phyloP scores from a whole-genome alignment of 179 eudicot species.

The Nepenthes alata region DNA sequence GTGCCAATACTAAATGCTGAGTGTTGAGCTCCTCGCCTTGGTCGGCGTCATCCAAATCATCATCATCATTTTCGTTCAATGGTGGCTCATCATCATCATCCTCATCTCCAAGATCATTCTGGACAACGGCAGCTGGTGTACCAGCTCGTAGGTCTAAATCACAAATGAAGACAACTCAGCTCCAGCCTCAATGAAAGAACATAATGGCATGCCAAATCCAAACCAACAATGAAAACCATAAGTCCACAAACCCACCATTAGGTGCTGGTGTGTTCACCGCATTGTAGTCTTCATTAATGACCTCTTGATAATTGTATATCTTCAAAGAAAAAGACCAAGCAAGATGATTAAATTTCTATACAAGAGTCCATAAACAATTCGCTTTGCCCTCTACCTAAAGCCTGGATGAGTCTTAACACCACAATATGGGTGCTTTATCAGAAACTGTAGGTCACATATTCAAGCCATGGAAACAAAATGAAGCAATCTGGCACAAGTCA shows the following conservation, averaged over 20 bases:
- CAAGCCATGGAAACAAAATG: no score
- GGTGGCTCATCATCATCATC: slow-evolving; percentile 78
- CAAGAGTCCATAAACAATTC: no score
- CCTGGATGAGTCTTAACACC: no score
- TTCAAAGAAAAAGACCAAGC: slow-evolving; percentile 17
- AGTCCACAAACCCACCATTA: slow-evolving; percentile 36
- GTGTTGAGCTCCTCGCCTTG: slow-evolving; percentile 84
- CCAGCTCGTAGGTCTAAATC: slow-evolving; percentile 56
- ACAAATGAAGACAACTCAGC: slow-evolving; percentile 6
- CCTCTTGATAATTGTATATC: slow-evolving; percentile 91
- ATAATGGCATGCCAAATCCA: background rate
- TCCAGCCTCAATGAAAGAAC: background rate
- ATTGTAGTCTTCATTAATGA: slow-evolving; percentile 81
- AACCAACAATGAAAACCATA: slow-evolving; percentile 10
- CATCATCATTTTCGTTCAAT: slow-evolving; percentile 84
- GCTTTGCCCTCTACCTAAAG: no score
- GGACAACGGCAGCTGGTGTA: slow-evolving; percentile 49
- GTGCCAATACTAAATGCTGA: slow-evolving; percentile 79
- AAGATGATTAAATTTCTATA: background rate
- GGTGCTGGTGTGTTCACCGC: slow-evolving; percentile 79
- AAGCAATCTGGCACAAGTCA: no score
- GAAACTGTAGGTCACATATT: no score
- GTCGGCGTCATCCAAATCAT: slow-evolving; percentile 77
- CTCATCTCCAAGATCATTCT: slow-evolving; percentile 55
- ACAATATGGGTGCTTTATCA: no score